Percentiles rank a stretch among this genome's conserved stretches.
Evolutionary conservation across 2,329 filamentous ascomycete species (phyloP).

Genomic region (Diaporthe sp.): DNA sequence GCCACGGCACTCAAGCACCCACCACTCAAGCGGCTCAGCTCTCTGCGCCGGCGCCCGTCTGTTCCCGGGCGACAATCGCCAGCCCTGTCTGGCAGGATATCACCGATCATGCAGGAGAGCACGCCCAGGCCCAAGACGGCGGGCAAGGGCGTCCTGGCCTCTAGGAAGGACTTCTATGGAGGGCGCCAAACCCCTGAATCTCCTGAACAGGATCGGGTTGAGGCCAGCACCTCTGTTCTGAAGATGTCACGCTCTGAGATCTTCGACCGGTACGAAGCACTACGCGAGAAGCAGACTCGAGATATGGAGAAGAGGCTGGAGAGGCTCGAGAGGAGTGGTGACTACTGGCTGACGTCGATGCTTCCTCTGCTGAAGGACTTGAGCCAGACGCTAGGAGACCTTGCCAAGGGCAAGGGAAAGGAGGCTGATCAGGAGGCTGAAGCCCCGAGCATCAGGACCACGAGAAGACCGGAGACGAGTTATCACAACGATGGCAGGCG

Average conservation of each 20-base stretch:
- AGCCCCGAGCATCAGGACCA: not conserved
- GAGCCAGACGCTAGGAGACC: slow-evolving; percentile 52
- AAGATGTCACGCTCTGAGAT: slow-evolving; percentile 37
- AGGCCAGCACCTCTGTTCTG: slow-evolving; percentile 2
- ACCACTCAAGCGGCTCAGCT: slow-evolving; percentile 29
- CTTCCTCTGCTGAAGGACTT: slow-evolving; percentile 62
- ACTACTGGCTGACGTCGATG: slow-evolving; percentile 60
- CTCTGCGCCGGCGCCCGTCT: slow-evolving; percentile 9
- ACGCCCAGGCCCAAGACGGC: slow-evolving; percentile 34
- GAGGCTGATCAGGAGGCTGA: not conserved
- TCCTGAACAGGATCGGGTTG: not conserved
- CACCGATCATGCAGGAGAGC: slow-evolving; percentile 15
- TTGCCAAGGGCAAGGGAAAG: slow-evolving; percentile 9
- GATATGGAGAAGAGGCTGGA: slow-evolving; percentile 64
- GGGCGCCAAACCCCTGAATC: slow-evolving; percentile 12
- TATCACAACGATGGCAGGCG: slow-evolving; percentile 10
- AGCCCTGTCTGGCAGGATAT: slow-evolving; percentile 1
- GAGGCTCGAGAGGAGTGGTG: slow-evolving; percentile 62
- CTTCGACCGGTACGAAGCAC: slow-evolving; percentile 39
- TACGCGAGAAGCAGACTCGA: slow-evolving; percentile 36
- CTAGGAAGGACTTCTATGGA: slow-evolving; percentile 32
- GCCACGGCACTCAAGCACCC: slow-evolving; percentile 25
- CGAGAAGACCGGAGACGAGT: not conserved
- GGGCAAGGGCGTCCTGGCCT: slow-evolving; percentile 35
- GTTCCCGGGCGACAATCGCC: slow-evolving; percentile 7